Evolutionary conservation across 208 protist species (phyloP).

Genomic region (Jaenimonas drosophilae): DNA sequence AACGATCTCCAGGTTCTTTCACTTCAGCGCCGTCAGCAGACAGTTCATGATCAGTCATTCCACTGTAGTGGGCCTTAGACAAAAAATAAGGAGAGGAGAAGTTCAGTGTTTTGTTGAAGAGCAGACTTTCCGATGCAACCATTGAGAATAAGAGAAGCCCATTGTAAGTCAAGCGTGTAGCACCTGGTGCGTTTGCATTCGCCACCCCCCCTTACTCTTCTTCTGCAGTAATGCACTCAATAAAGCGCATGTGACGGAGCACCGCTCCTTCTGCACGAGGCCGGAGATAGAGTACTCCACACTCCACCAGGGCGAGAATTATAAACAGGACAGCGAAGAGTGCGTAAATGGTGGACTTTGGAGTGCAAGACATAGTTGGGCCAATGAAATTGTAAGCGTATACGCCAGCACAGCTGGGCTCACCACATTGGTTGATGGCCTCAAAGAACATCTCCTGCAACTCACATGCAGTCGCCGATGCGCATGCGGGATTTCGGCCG

Average conservation of each 20-base stretch:
- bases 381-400: constrained; percentile 30
- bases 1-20: constrained; percentile 13
- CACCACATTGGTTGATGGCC: constrained; percentile 40
- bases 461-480: constrained; percentile 9
- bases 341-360: constrained; percentile 7
- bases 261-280: constrained; percentile 13
- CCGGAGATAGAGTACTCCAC: constrained; percentile 23
- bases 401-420: constrained; percentile 12
- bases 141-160: no score
- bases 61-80: no score
- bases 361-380: constrained; percentile 25
- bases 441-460: constrained; percentile 16
- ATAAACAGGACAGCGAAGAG: constrained; percentile 15
- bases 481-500: no score
- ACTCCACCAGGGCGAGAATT: constrained; percentile 19
- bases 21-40: no score
- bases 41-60: no score
- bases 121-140: no score
- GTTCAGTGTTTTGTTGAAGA: no score
- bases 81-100: no score
- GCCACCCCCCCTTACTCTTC: constrained; percentile 4
- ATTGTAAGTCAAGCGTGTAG: no score
- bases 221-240: constrained; percentile 23
- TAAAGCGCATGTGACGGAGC: constrained; percentile 18
- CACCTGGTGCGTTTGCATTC: not conserved